phyloP scores from a whole-genome alignment of 129 eudicot genomes.

The Centella asiatica region DNA sequence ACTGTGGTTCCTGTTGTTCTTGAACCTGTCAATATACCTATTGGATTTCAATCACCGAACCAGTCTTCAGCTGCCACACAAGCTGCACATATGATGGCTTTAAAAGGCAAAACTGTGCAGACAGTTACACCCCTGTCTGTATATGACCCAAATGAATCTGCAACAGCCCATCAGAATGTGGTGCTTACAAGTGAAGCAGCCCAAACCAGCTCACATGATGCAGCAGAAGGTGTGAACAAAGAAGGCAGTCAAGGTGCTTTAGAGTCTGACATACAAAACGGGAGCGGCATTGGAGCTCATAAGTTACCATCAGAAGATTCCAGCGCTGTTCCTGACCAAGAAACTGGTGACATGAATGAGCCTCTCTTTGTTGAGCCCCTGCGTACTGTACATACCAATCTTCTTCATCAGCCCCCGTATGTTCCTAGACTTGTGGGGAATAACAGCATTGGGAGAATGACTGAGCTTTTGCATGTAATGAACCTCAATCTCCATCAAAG shows the following conservation, averaged over 20 bases:
- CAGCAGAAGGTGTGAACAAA: slow-evolving; percentile 21
- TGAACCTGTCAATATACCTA: slow-evolving; percentile 42
- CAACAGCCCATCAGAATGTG: slow-evolving; percentile 18
- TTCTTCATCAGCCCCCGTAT: slow-evolving; percentile 30
- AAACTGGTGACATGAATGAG: slow-evolving; percentile 39
- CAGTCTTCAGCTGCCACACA: slow-evolving; percentile 19
- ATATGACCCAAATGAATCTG: slow-evolving; percentile 46
- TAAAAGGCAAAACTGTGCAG: slow-evolving; percentile 48
- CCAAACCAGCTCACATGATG: slow-evolving; percentile 32
- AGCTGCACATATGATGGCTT: slow-evolving; percentile 37
- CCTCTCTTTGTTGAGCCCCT: slow-evolving; percentile 48
- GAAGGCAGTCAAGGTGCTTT: slow-evolving; percentile 29
- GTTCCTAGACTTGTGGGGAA: slow-evolving; percentile 33
- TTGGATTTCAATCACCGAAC: slow-evolving; percentile 25
- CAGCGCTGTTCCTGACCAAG: slow-evolving; percentile 21
- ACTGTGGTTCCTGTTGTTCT: slow-evolving; percentile 65
- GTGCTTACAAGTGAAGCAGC: slow-evolving; percentile 12
- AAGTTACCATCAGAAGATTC: slow-evolving; percentile 17
- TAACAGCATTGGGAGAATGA: slow-evolving; percentile 71
- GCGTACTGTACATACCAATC: slow-evolving; percentile 33
- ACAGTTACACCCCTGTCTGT: slow-evolving; percentile 48
- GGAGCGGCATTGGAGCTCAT: slow-evolving; percentile 5
- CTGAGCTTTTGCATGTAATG: slow-evolving; percentile 80
- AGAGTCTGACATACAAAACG: slow-evolving; percentile 15
- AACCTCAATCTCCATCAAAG: not conserved